These are phyloP conservation scores for Trichoderma sp. DNA, from an alignment of 2,329 filamentous ascomycete genomes.

Conservation along the genomic window DNA sequence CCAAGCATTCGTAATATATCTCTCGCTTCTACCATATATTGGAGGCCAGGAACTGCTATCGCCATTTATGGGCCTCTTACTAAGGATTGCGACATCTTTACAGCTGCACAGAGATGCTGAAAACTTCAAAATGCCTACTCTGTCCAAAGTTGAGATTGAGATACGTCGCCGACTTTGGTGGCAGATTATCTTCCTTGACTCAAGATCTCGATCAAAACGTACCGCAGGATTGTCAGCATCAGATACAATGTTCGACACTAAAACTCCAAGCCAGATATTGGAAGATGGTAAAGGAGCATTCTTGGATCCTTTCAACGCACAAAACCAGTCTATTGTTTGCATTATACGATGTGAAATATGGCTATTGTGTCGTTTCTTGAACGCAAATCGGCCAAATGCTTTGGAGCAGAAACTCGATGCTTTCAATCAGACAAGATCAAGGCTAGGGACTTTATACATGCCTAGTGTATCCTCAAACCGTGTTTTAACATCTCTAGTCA, in stretches of 20 bases:
- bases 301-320: not conserved
- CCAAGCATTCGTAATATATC: not conserved
- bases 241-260: not conserved
- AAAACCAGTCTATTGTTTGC: not conserved
- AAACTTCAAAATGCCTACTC: not conserved
- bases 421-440: not conserved
- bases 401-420: not conserved
- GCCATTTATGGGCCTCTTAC: not conserved
- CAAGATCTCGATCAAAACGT: not conserved
- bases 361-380: not conserved
- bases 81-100: not conserved
- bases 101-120: not conserved
- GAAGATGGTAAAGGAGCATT: not conserved
- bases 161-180: not conserved
- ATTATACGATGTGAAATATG: not conserved
- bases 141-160: not conserved
- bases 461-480: not conserved
- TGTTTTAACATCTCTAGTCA: not conserved
- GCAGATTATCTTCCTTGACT: not conserved
- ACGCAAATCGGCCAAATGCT: not conserved
- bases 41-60: not conserved
- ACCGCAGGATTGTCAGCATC: not conserved
- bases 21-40: not conserved
- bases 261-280: not conserved
- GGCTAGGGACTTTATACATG: not conserved